Conservation (phyloP, 73 alveolate species). For the Stentor roeselii region DNA sequence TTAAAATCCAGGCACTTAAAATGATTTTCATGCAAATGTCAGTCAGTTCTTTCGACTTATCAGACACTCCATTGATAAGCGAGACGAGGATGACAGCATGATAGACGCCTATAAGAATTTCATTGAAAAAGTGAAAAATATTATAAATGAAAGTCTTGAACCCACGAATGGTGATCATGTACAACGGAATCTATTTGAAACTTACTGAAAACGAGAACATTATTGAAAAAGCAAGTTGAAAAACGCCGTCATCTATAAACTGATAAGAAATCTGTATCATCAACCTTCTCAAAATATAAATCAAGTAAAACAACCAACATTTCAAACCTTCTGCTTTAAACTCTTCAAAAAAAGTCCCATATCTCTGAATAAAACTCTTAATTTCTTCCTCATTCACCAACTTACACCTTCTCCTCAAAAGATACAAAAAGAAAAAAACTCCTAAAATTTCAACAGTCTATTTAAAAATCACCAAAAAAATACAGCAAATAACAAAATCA, state of each 20-base stretch:
- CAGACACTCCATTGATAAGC: neutral
- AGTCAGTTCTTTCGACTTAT: neutral
- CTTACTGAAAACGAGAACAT: constrained; percentile 1
- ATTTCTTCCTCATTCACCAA: too few relatives aligned
- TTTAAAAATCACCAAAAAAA: neutral
- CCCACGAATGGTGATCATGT: neutral
- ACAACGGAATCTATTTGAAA: neutral
- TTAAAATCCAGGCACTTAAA: neutral
- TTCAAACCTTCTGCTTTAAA: too few relatives aligned
- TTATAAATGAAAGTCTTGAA: neutral
- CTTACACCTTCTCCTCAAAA: too few relatives aligned
- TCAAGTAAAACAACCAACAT: too few relatives aligned
- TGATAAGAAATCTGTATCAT: too few relatives aligned
- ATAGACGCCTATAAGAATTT: neutral
- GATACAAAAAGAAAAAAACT: too few relatives aligned
- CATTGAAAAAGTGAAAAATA: neutral
- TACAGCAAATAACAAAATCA: neutral
- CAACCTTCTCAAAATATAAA: too few relatives aligned
- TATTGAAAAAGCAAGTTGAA: too few relatives aligned
- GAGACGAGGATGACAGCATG: neutral
- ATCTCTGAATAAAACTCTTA: too few relatives aligned
- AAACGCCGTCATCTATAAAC: too few relatives aligned
- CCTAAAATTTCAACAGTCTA: neutral
- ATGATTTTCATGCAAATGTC: neutral
- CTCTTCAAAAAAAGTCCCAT: too few relatives aligned